These are phyloP conservation scores for Bothriochloa decipiens DNA, from an alignment of 176 grass and related monocot species.

Conservation along the genomic window DNA sequence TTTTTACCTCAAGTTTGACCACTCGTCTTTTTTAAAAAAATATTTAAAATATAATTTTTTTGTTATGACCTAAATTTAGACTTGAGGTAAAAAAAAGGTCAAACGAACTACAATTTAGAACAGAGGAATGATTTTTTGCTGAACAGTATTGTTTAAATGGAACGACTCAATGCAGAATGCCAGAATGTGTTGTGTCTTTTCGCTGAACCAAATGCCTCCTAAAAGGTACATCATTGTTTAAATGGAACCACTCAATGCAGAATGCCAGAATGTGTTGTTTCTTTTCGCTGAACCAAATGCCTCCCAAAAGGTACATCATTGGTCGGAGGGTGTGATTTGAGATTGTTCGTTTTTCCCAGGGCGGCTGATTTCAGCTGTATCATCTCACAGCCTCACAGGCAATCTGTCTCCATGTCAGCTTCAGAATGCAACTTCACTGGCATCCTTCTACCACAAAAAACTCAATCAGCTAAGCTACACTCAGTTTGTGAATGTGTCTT, in stretches of 20 bases:
- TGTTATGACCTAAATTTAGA: too few species aligned
- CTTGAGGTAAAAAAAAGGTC: too few species aligned
- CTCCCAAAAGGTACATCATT: neutral
- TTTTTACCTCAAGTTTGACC: too few species aligned
- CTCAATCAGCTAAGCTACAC: too few species aligned
- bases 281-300: neutral
- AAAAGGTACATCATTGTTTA: neutral
- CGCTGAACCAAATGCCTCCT: neutral
- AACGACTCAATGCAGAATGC: neutral
- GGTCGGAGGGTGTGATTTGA: neutral
- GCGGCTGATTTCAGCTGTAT: neutral
- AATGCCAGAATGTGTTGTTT: too few species aligned
- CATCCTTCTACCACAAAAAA: too few species aligned
- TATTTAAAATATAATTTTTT: neutral
- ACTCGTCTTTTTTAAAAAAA: too few species aligned
- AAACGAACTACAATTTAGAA: too few species aligned
- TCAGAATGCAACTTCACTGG: neutral
- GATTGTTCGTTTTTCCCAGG: neutral
- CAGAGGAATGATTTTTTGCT: neutral
- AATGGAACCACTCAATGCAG: neutral
- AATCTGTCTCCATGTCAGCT: neutral
- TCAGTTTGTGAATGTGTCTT: too few species aligned
- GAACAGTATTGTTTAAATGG: neutral
- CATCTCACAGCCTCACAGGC: neutral
- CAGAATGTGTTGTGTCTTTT: neutral